A percentile compares a stretch with the other conserved stretches of the same genome.
Evolutionary conservation across 331 rosid species (phyloP).

Genomic region (Telfairia occidentalis): DNA sequence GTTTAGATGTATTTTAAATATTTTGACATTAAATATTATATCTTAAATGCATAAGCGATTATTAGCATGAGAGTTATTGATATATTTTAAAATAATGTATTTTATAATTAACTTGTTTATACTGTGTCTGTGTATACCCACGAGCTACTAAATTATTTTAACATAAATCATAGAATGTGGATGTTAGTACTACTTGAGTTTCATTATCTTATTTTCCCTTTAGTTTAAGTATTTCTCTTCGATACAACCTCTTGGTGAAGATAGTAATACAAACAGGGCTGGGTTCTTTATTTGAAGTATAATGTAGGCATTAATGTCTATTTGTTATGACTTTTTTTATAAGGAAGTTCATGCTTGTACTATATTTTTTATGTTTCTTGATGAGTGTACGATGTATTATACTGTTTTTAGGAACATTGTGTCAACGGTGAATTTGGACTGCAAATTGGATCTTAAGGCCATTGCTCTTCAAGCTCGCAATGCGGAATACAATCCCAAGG

Average conservation of each 20-base stretch:
- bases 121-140: neutral
- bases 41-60: neutral
- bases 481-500: slow-evolving; percentile 98
- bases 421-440: slow-evolving; percentile 88
- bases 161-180: neutral
- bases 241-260: neutral
- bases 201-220: too few species aligned
- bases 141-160: neutral
- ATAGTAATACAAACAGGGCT: neutral
- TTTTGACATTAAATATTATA: too few species aligned
- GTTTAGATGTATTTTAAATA: too few species aligned
- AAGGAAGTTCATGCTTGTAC: neutral
- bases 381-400: neutral
- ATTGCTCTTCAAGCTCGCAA: slow-evolving; percentile 91
- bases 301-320: neutral
- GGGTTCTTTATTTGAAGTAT: neutral
- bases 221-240: too few species aligned
- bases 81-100: neutral
- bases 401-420: slow-evolving; percentile 60
- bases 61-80: neutral
- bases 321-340: neutral
- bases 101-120: too few species aligned
- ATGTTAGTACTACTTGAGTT: neutral
- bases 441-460: slow-evolving; percentile 86
- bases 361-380: neutral